Evolutionary conservation across 1,139 yeast genomes (phyloP), one percentile per base, ranked within the genome.

Genomic region (Geotrichum phurueaensis): DNA sequence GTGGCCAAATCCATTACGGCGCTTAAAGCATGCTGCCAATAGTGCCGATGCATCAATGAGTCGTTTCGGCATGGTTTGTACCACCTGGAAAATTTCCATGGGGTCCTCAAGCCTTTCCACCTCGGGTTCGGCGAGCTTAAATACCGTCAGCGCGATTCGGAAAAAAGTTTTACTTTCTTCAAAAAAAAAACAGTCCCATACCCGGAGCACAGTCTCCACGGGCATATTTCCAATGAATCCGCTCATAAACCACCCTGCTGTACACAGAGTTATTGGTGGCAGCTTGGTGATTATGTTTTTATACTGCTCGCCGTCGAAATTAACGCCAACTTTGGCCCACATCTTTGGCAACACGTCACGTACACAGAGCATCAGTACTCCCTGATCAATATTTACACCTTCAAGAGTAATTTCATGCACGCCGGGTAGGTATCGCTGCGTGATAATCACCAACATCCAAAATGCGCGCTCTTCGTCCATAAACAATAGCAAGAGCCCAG

Each of bases 221-320:
- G 98, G 99, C 51, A 94, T 75, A 1, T 85, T 83, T 0, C 96
- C 96, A 50, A 92, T 90, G 75, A 88, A 94, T 5, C 90, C 82
- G 65, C 97, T 88, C 99, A 94, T 94, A 71, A 94, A 94, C 99
- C 99, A 94, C 56, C 96, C 86, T 0, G 97, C 92, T 0, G 98
- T 92, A 65, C 96, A 96, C 52, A 94, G 79, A 0, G 97, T 89
- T 4, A 94, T 84, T 0, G 97, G 96, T 0, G 99, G 99, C 27
- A 45, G 56, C 66, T 87, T 84, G 22, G 84, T 79, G 57, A 92
- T 78, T 59, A 87, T 86, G 69, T 86, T 91, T 65, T 84, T 86
- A 54, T 82, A 76, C 54, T 80, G 70, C 51, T 66, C 61, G 36
- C 75, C 77, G 52, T 75, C 80, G 57, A 65, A 74, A 66, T 74